Base-by-base conservation (phyloP, 805 yeast genomes). In the Candida takata region DNA sequence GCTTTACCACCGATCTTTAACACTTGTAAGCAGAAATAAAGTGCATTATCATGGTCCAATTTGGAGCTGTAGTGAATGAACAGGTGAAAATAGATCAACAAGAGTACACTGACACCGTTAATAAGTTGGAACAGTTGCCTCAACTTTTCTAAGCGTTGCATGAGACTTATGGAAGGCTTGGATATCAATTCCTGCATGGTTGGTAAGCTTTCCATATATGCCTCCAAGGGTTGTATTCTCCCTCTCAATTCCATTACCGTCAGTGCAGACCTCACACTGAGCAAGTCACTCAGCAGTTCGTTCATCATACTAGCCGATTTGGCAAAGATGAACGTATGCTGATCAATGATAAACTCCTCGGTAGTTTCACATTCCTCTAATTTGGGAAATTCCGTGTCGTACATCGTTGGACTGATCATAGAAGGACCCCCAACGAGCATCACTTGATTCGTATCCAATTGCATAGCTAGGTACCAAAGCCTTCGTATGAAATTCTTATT, bases 371-470 rank as follows among this genome's bases (percentile, higher is more conserved):
- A 36, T 15, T 39, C 39, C 24, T 41, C 38, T 17, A 47, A n/a
- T 16, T 25, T 35, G 4, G 51, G 51, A 15, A 37, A 34, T 7
- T 42, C 38, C 2, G 48, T 42, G 24, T 47, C 50, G 33, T 37
- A 37, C 17, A 41, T 41, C 14, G 33, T 37, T 2, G 41, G 27
- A 21, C 38, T 42, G 21, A 47, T 38, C 8, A 44, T 25, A 13
- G 48, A 41, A 3, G 52, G 48, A 20, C 37, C 33, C 1, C 52
- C 52, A 24, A 35, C 32, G 3, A 40, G 11, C 39, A 45, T 35
- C 13, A 42, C 15, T 24, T 40, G 45, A 30, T 42, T 33, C 6
- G 34, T 31, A 29, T 45, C 48, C 16, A 42, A 20, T 23, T 35
- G 38, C 6, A 40, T 27, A 19, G 42, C 27, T 14, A 32, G 31